These are phyloP conservation scores for Fusarium fracticaudum DNA, from an alignment of 2,329 filamentous ascomycete species.

Conservation along the genomic window DNA sequence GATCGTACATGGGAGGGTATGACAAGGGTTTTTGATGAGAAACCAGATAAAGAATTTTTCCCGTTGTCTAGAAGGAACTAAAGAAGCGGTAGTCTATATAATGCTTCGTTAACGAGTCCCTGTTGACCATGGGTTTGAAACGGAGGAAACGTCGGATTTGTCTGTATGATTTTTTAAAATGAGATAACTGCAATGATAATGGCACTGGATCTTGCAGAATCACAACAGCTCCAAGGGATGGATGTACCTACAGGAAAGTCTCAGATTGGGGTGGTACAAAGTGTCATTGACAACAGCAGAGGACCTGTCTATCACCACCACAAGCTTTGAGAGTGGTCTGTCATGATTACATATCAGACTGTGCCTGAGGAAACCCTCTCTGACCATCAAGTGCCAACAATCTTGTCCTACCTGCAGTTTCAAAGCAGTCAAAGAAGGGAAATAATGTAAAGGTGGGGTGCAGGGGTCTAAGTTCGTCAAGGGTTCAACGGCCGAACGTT, in stretches of 20 bases:
- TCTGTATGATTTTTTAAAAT: slow-evolving; percentile 2
- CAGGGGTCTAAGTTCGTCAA: slow-evolving; percentile 12
- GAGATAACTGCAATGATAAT: not conserved
- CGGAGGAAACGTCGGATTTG: not conserved
- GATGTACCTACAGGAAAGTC: not conserved
- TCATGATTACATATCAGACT: slow-evolving; percentile 1
- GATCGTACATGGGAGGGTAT: slow-evolving; percentile 12
- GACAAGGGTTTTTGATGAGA: slow-evolving; percentile 9
- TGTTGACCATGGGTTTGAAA: slow-evolving; percentile 9
- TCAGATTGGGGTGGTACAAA: not conserved
- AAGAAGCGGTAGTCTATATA: not conserved
- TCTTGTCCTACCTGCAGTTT: slow-evolving; percentile 3
- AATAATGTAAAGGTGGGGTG: slow-evolving; percentile 11
- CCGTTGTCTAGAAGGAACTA: slow-evolving; percentile 2
- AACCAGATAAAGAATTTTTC: not conserved
- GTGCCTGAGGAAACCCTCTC: slow-evolving; percentile 2
- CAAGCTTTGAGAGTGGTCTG: not conserved
- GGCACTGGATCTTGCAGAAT: not conserved
- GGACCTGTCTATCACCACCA: not conserved
- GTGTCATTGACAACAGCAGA: not conserved
- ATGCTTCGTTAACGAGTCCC: not conserved
- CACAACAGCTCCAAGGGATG: not conserved
- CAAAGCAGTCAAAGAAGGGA: not conserved
- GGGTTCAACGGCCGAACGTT: slow-evolving; percentile 9
- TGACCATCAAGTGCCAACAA: slow-evolving; percentile 6